Evolutionary conservation across 768 basidiomycete genomes (phyloP), one percentile per base, ranked within the genome.

Genomic region (Pleurotus eryngii): DNA sequence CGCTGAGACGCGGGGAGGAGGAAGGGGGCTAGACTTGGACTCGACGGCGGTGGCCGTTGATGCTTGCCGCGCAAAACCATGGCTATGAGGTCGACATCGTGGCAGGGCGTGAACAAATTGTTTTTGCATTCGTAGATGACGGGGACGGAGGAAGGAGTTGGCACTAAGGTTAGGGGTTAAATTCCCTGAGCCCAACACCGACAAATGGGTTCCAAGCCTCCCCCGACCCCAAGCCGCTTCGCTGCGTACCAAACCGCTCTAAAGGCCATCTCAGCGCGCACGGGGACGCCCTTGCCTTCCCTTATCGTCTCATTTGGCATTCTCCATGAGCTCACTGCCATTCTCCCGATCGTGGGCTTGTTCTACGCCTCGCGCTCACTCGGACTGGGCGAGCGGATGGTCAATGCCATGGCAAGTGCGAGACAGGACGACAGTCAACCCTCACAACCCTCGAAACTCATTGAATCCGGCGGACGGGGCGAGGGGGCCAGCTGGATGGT

Each of bases 301-400:
- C 80, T 97, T 60, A 61, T 82, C 7, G 61, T 90, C 42, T 92
- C 93, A 0, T 96, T 97, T 61, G 85, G 82, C 4, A 72, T 95
- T 54, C 76, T 97, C 2, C 95, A 97, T 66, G 94, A 97, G 66
- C 61, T 92, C 9, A 94, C 92, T 0, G 92, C 94, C 0, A 65
- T 95, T 50, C 76, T 84, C 0, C 92, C 94, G 2, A 78, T 95
- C 26, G 79, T 87, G 3, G 81, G 84, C 37, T 67, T 90, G 39
- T 96, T 93, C 69, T 92, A 84, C 65, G 75, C 77, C 0, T 84
- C 91, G 7, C 76, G 87, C 35, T 68, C 80, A 4, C 62, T 90
- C 1, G 89, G 88, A 2, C 68, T 90, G 20, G 94, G 95, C 0
- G 85, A 89, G 54, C 73, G 70, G 39, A 68, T 92, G 57, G 82